Percentiles rank a stretch among this genome's conserved stretches.
phyloP scores from a whole-genome alignment of 345 rosid species.

The Limnanthes douglasii region DNA sequence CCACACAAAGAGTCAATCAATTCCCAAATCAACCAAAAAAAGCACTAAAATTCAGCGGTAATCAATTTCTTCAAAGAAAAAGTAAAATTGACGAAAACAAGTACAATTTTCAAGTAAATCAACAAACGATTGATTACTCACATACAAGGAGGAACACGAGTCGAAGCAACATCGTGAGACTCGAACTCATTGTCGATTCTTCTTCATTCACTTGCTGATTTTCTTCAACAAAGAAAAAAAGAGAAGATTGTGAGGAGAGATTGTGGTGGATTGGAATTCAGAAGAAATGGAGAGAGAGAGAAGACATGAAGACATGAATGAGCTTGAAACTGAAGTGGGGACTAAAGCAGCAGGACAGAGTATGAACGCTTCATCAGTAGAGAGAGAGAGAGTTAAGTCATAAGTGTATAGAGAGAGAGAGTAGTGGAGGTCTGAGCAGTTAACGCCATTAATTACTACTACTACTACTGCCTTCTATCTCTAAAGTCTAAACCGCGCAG shows the following conservation, averaged over 20 bases:
- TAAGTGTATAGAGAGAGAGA: constrained; percentile 1
- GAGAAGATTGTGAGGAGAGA: constrained; percentile 1
- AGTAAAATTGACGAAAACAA: constrained; percentile 3
- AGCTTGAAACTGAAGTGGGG: constrained; percentile 16
- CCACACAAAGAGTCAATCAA: constrained; percentile 13
- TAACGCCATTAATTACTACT: constrained; percentile 24
- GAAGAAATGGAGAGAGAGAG: constrained; percentile 4
- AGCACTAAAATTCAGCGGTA: no score
- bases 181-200: constrained; percentile 14
- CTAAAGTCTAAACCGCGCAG: no score
- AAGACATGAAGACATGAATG: constrained; percentile 15
- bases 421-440: constrained; percentile 12
- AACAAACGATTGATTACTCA: constrained; percentile 13
- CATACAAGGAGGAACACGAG: constrained; percentile 22
- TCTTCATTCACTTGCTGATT: constrained; percentile 25
- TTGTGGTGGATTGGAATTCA: no score
- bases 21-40: constrained; percentile 14
- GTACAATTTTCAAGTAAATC: not conserved
- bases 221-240: not conserved
- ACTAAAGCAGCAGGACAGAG: constrained; percentile 8
- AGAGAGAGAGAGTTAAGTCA: not conserved
- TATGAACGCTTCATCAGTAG: no score
- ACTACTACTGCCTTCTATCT: constrained; percentile 7
- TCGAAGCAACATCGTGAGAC: constrained; percentile 10
- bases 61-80: no score